These are phyloP conservation scores for Vaccinium macrocarpon DNA, from an alignment of 148 eudicot species.

Conservation along the genomic window DNA sequence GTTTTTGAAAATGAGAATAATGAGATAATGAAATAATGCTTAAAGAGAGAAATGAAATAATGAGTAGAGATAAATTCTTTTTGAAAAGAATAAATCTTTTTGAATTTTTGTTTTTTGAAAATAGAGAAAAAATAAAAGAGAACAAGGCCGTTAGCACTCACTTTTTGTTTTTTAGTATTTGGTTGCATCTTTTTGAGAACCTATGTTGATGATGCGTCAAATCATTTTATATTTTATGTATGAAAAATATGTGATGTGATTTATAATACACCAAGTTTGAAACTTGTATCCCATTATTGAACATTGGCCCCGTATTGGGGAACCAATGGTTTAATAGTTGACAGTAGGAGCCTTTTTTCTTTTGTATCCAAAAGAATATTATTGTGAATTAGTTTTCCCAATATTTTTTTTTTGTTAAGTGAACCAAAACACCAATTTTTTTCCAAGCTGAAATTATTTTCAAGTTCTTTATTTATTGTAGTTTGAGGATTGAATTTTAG, in stretches of 20 bases:
- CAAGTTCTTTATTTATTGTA: too few relatives aligned
- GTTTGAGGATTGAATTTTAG: too few relatives aligned
- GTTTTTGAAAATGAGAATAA: too few relatives aligned
- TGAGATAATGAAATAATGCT: too few relatives aligned
- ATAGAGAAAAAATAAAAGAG: too few relatives aligned
- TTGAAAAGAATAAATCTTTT: too few relatives aligned
- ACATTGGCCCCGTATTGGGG: not conserved
- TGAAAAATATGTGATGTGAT: not conserved
- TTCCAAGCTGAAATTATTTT: not conserved
- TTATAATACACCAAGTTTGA: not conserved
- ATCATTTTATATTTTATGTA: not conserved
- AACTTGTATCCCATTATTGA: not conserved
- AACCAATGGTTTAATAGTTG: not conserved
- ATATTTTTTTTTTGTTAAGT: too few relatives aligned
- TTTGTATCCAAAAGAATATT: not conserved
- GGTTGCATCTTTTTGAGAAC: not conserved
- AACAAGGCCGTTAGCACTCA: too few relatives aligned
- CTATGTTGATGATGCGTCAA: not conserved
- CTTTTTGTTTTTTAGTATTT: not conserved
- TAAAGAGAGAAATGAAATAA: too few relatives aligned
- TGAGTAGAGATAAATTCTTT: too few relatives aligned
- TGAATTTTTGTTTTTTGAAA: too few relatives aligned
- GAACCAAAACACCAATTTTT: too few relatives aligned
- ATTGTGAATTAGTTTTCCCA: not conserved
- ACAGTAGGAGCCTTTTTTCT: not conserved